These are phyloP conservation scores for Lentinula sp. DNA, from an alignment of 768 basidiomycete species.

Conservation along the genomic window DNA sequence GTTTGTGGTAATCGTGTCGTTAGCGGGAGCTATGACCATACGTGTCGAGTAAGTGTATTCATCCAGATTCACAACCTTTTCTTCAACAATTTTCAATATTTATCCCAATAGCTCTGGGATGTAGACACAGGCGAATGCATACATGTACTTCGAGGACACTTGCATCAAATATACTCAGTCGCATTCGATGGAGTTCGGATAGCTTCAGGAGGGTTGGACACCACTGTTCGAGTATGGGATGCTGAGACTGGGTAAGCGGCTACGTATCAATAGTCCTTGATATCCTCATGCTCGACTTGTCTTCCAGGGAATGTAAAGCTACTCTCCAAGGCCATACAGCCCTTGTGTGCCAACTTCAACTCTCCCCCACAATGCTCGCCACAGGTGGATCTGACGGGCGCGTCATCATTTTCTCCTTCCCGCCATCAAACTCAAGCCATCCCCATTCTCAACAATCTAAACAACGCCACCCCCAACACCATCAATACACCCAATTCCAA, in stretches of 20 bases:
- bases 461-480: neutral
- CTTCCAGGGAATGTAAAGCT: conserved; percentile 66
- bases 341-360: conserved; percentile 86
- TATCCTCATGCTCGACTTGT: neutral
- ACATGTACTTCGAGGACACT: conserved; percentile 76
- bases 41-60: conserved; percentile 57
- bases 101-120: conserved; percentile 61
- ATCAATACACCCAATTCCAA: conserved; percentile 22
- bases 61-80: neutral
- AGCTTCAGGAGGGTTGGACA: conserved; percentile 87
- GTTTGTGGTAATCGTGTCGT: conserved; percentile 79
- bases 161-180: conserved; percentile 85
- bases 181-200: conserved; percentile 83
- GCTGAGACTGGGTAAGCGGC: conserved; percentile 70
- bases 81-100: neutral
- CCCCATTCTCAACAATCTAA: neutral
- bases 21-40: conserved; percentile 91
- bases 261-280: neutral
- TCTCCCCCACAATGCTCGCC: conserved; percentile 61
- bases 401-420: conserved; percentile 64
- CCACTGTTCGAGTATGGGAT: conserved; percentile 91
- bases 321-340: conserved; percentile 88
- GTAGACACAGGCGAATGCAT: conserved; percentile 85
- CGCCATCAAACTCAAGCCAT: neutral
- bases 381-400: conserved; percentile 90